Base-by-base conservation (phyloP, 1,139 yeast genomes). In the Spathaspora sp. region DNA sequence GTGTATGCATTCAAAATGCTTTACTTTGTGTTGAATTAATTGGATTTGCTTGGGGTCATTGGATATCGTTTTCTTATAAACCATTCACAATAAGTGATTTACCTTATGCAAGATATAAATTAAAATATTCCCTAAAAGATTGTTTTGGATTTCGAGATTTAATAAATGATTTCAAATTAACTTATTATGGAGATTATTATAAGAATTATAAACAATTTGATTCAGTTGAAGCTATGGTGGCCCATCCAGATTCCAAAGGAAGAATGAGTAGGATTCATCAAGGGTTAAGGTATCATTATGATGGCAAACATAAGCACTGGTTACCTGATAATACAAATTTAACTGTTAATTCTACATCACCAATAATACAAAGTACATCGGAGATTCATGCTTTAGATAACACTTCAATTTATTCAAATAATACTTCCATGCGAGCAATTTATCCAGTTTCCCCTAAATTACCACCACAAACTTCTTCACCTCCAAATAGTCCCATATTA, bases 231-330 rank as follows among this genome's bases (percentile, higher is more conserved):
- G 84, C 87, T 0, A 59, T 80, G 24, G 74, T 85, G 38, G 86
- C 88, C 2, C 90, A 84, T 52, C 89, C 89, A 1, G 78, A 77
- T 27, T 78, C 89, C 1, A 70, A 72, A 16, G 82, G 93, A 0
- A 68, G 95, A 44, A 73, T 81, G 72, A 82, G 86, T 45, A 77
- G 96, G 50, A 79, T 93, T 41, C 82, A 85, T 52, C 87, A 89
- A 49, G 99, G 99, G 0, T 66, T 91, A 51, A 67, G 99, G 39
- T 90, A 89, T 61, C 81, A 82, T 40, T 78, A 81, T 46, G 87
- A 89, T 43, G 97, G 97, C 0, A 78, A 80, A 46, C 82, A 81
- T 25, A 89, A 88, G 55, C 90, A 90, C 61, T 93, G 98, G 98
- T 67, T 93, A 7, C 86, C 89, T 0, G 69, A 59, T 45, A 54